Evolutionary conservation across 108 stramenopile genomes (phyloP).

Genomic region (Pseudonitzschia multiseries): DNA sequence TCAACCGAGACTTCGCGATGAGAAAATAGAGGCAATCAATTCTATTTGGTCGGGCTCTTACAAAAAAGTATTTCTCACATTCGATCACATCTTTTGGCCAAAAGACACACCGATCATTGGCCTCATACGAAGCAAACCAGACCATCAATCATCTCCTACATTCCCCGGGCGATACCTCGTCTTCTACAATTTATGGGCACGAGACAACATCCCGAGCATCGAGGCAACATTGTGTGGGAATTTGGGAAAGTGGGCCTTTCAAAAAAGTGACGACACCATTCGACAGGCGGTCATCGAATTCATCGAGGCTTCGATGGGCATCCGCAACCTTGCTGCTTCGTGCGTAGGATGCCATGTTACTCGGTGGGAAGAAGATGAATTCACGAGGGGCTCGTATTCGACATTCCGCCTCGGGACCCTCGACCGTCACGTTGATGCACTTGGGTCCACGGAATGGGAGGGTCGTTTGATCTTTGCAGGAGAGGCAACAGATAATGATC

Average conservation of each 20-base stretch:
- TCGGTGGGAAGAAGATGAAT: constrained; percentile 64
- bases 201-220: constrained; percentile 47
- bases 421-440: constrained; percentile 36
- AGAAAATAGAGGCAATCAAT: constrained; percentile 46
- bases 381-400: constrained; percentile 51
- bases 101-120: constrained; percentile 45
- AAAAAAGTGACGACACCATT: constrained; percentile 40
- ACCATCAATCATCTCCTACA: background rate
- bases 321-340: constrained; percentile 10
- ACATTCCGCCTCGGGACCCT: constrained; percentile 39
- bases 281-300: constrained; percentile 47
- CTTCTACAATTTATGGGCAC: constrained; percentile 54
- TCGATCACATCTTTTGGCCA: constrained; percentile 64
- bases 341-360: constrained; percentile 52
- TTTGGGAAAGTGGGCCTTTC: constrained; percentile 42
- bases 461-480: constrained; percentile 55
- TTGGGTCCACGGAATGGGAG: constrained; percentile 46
- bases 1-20: constrained; percentile 31
- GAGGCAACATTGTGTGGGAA: constrained; percentile 50
- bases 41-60: constrained; percentile 43
- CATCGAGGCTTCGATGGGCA: constrained; percentile 43
- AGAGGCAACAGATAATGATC: constrained; percentile 49
- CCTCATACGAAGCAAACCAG: constrained; percentile 32
- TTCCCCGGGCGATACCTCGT: constrained; percentile 36
- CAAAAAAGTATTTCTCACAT: constrained; percentile 64